These are phyloP conservation scores for Debaryomycetaceae sp. DNA, from an alignment of 1,139 yeast species.

Conservation along the genomic window DNA sequence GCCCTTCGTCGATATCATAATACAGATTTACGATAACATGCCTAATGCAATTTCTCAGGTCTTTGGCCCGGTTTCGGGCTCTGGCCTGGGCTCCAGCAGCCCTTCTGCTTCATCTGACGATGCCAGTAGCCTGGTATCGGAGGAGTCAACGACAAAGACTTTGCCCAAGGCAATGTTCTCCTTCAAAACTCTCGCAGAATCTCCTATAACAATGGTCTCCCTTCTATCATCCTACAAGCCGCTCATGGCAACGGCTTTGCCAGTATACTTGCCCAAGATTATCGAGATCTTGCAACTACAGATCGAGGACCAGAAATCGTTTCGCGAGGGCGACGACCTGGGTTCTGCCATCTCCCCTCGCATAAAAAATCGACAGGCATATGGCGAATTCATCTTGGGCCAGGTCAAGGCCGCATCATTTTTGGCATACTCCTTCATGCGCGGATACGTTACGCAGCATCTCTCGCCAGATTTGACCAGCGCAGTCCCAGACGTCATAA, in stretches of 20 bases:
- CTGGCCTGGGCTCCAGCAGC: slow-evolving; percentile 1
- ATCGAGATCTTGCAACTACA: slow-evolving; percentile 66
- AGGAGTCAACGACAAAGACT: slow-evolving; percentile 27
- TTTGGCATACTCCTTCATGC: slow-evolving; percentile 79
- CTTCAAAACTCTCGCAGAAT: slow-evolving; percentile 87
- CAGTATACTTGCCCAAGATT: slow-evolving; percentile 72
- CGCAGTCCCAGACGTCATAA: slow-evolving; percentile 75
- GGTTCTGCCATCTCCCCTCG: slow-evolving; percentile 45
- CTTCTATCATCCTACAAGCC: slow-evolving; percentile 80
- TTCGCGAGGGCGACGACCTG: slow-evolving; percentile 53
- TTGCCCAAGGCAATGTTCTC: slow-evolving; percentile 59
- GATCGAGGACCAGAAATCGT: slow-evolving; percentile 40
- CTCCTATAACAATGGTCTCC: slow-evolving; percentile 94
- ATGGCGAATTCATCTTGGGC: slow-evolving; percentile 84
- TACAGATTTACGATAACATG: slow-evolving; percentile 69
- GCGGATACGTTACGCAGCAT: slow-evolving; percentile 67
- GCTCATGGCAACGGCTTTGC: slow-evolving; percentile 60
- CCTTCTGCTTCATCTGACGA: slow-evolving; percentile 15
- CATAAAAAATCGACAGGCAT: slow-evolving; percentile 69
- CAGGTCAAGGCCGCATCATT: slow-evolving; percentile 97
- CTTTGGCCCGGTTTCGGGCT: slow-evolving; percentile 18
- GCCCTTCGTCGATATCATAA: slow-evolving; percentile 69
- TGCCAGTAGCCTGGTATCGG: slow-evolving; percentile 22
- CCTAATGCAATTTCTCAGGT: slow-evolving; percentile 62
- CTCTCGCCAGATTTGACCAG: slow-evolving; percentile 54